Conservation (phyloP, 768 basidiomycete genomes). For the Multifurca ochricompacta region DNA sequence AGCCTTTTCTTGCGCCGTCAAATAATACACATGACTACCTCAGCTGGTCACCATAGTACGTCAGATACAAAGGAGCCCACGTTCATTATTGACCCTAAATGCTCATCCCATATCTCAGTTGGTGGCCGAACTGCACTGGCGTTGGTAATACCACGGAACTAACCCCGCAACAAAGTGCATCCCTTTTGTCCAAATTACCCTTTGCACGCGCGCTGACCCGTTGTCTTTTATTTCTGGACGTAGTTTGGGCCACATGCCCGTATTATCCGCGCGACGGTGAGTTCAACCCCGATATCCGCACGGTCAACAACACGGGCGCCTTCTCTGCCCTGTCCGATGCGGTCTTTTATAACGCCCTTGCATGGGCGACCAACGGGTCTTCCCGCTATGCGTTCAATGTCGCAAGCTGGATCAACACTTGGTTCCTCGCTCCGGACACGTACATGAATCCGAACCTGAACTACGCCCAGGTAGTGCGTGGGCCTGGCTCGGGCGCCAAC, state of each 20-base stretch:
- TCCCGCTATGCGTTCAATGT: slow-evolving; percentile 24
- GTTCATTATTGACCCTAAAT: background rate
- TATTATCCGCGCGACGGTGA: slow-evolving; percentile 28
- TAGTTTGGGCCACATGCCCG: slow-evolving; percentile 26
- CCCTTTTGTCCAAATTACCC: background rate
- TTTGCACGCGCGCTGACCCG: background rate
- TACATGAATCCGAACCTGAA: slow-evolving; percentile 29
- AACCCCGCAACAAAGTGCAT: slow-evolving; percentile 24
- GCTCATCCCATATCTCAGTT: slow-evolving; percentile 3
- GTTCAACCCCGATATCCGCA: slow-evolving; percentile 28
- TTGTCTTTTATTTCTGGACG: background rate
- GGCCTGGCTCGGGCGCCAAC: slow-evolving; percentile 3
- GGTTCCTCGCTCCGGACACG: slow-evolving; percentile 28
- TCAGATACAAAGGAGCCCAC: background rate
- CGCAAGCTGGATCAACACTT: slow-evolving; percentile 25
- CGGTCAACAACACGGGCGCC: slow-evolving; percentile 26
- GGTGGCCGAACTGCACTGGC: slow-evolving; percentile 27
- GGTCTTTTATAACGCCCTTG: slow-evolving; percentile 29
- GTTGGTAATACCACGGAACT: slow-evolving; percentile 28
- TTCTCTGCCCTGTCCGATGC: slow-evolving; percentile 27
- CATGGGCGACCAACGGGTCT: slow-evolving; percentile 27
- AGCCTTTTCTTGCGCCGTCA: slow-evolving; percentile 4
- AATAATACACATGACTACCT: slow-evolving; percentile 17
- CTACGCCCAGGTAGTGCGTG: slow-evolving; percentile 18
- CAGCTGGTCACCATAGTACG: slow-evolving; percentile 20